Percentiles rank a stretch among this genome's conserved stretches.
Conservation (phyloP, 2,329 filamentous ascomycete genomes). For the Penicillium rolfsii region DNA sequence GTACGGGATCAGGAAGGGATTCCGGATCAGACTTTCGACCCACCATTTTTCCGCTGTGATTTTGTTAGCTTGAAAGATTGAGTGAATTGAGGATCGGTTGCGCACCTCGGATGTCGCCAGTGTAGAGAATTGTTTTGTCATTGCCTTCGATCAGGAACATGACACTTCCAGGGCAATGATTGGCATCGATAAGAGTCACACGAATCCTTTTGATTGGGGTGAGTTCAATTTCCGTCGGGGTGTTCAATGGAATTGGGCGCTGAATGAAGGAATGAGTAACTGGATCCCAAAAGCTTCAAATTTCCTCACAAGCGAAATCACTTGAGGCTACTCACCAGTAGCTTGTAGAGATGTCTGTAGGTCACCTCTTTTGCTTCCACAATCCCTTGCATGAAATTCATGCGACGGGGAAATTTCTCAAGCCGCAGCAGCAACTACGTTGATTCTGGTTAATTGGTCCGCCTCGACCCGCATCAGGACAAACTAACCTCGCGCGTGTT, state of each 20-base stretch:
- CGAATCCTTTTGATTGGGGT: slow-evolving; percentile 68
- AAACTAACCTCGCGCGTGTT: slow-evolving; percentile 69
- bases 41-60: slow-evolving; percentile 74
- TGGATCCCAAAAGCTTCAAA: not conserved
- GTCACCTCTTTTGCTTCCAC: slow-evolving; percentile 73
- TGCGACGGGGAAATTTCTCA: slow-evolving; percentile 75
- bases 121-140: slow-evolving; percentile 77
- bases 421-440: slow-evolving; percentile 70
- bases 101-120: slow-evolving; percentile 75
- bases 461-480: slow-evolving; percentile 34
- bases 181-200: slow-evolving; percentile 86
- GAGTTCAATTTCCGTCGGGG: slow-evolving; percentile 76
- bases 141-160: slow-evolving; percentile 88
- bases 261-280: slow-evolving; percentile 32
- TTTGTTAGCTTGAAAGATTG: slow-evolving; percentile 13
- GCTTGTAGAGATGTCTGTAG: slow-evolving; percentile 73
- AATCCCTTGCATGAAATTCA: slow-evolving; percentile 79
- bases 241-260: slow-evolving; percentile 81
- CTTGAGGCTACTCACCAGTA: slow-evolving; percentile 56
- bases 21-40: slow-evolving; percentile 71
- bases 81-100: not conserved
- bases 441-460: slow-evolving; percentile 3
- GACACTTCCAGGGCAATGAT: slow-evolving; percentile 86
- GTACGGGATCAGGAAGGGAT: slow-evolving; percentile 76
- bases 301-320: not conserved